Percentiles rank a stretch among this genome's conserved stretches.
phyloP scores from a whole-genome alignment of 805 yeast genomes.

The Saturnispora quitensis region DNA sequence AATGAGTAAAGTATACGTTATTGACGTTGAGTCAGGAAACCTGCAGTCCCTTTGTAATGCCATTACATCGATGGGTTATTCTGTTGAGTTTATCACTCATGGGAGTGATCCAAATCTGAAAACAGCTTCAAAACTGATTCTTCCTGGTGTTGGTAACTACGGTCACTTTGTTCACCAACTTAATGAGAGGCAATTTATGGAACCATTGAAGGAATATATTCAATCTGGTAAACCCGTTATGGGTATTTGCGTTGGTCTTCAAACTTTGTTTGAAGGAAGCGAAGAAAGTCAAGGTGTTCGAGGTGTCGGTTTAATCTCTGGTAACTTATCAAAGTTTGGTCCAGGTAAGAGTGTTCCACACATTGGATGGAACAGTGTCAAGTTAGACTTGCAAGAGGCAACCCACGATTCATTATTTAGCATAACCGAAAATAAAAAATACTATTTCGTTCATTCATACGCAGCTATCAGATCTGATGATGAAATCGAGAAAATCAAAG shows the following conservation, averaged over 20 bases:
- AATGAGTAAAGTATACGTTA: constrained; percentile 46
- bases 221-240: constrained; percentile 74
- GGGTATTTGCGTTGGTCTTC: constrained; percentile 98
- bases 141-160: constrained; percentile 97
- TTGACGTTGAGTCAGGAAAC: constrained; percentile 93
- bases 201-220: constrained; percentile 60
- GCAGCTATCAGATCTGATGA: constrained; percentile 50
- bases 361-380: constrained; percentile 79
- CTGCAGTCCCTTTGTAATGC: constrained; percentile 85
- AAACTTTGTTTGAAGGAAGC: constrained; percentile 67
- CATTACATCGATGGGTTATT: constrained; percentile 65
- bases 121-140: constrained; percentile 49
- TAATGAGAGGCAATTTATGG: constrained; percentile 48
- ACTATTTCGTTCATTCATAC: constrained; percentile 92
- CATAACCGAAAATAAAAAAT: constrained; percentile 57
- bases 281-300: constrained; percentile 53
- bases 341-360: constrained; percentile 80
- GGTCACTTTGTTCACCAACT: constrained; percentile 85
- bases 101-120: constrained; percentile 42
- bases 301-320: constrained; percentile 54
- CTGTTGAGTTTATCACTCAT: constrained; percentile 50
- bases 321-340: constrained; percentile 54
- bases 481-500: constrained; percentile 25
- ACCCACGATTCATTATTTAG: constrained; percentile 40
- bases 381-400: constrained; percentile 12